These are phyloP conservation scores for Tricladium varicosporioides DNA, from an alignment of 2,329 filamentous ascomycete species.

Conservation along the genomic window DNA sequence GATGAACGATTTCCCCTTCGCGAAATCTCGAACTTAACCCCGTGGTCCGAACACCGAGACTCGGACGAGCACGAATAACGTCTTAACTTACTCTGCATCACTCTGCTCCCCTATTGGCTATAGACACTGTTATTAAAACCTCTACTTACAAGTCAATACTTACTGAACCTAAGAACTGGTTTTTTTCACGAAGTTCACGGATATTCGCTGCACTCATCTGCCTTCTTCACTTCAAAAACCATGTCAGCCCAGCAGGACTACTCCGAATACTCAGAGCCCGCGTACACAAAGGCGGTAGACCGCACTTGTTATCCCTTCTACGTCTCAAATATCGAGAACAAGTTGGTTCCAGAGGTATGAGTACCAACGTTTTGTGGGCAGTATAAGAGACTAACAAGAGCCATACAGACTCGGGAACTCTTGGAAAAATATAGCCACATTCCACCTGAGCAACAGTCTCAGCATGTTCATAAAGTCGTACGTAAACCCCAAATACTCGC, in stretches of 20 bases:
- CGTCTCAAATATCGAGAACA: neutral
- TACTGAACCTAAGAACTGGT: too few species aligned
- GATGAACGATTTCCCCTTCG: too few species aligned
- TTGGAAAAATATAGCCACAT: neutral
- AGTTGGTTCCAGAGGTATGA: neutral
- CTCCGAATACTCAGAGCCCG: neutral
- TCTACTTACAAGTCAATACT: too few species aligned
- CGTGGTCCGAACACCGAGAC: too few species aligned
- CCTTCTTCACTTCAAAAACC: too few species aligned
- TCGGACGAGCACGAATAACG: too few species aligned
- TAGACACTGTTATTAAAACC: too few species aligned
- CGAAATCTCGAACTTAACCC: too few species aligned
- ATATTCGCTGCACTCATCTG: too few species aligned
- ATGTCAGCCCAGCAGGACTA: neutral
- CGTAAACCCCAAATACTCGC: neutral
- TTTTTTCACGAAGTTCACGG: too few species aligned
- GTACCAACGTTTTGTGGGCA: neutral
- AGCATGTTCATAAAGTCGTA: neutral
- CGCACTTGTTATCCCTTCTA: neutral
- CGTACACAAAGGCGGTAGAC: neutral
- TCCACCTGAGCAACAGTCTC: neutral
- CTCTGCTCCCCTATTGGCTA: too few species aligned
- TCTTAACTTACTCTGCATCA: too few species aligned
- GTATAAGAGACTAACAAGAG: neutral
- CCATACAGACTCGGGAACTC: neutral